Base-by-base conservation (phyloP, 208 protist genomes). In the Acanthamoeba triangularis region DNA sequence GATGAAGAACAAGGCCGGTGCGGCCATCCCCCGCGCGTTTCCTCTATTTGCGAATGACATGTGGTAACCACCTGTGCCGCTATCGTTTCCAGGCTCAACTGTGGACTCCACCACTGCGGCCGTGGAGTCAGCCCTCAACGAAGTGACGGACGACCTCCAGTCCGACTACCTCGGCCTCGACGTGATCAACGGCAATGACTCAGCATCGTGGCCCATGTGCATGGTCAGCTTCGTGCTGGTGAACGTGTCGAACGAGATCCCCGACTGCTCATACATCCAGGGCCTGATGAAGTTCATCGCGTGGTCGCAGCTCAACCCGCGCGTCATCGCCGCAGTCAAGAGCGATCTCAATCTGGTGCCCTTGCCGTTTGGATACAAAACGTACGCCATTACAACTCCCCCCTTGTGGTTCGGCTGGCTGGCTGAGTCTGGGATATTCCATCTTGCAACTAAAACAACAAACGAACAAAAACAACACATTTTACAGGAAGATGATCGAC, bases 291-390 rank as follows among this genome's bases (percentile, higher is more conserved):
- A 88, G 1, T 88, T 52, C 47, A 63, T 88, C 80, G 80, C 80
- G 8, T 88, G 80, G 80, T 63, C 80, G 47, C 80, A 88, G 69
- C 69, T 78, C 69, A 78, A 78, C 37, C 69, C 69, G n/a, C 37
- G n/a, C 33, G 37, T 78, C 30, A 78, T 78, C 30, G 69, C 69
- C 25, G 37, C 28, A 10, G 69, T 65, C 59, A 65, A 65, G 59
- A 65, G 59, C 14, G 59, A 65, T 65, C 59, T 65, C 59, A 65
- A 65, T 5, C 10, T 65, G 59, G 59, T 65, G 59, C 59, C 59
- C 16, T 65, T 65, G 59, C 59, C 59, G 2, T 65, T 65, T 5
- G 59, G 59, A 23, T 65, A 65, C 59, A 65, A 65, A 65, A 65
- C 59, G 59, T 65, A 65, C 49, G 6, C 49, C 49, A 14, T 54